Conservation (phyloP, 2,329 filamentous ascomycete species). For the Sarocladium strictum region DNA sequence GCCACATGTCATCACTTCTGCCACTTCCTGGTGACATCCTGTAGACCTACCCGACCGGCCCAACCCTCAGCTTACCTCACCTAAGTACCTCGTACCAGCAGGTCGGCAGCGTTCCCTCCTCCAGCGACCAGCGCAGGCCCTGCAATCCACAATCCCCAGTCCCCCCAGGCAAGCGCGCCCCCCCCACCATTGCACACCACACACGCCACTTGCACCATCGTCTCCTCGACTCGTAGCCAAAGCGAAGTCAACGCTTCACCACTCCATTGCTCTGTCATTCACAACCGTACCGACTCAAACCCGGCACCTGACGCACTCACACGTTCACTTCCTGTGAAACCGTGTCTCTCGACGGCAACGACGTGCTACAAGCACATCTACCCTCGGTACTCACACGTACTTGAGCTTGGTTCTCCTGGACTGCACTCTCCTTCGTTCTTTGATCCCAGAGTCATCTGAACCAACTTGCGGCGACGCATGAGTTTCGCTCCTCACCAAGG, state of each 20-base stretch:
- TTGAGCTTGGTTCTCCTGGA: neutral
- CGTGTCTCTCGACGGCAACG: neutral
- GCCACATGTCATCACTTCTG: no score
- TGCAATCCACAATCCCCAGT: neutral
- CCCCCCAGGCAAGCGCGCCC: neutral
- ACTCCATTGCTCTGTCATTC: constrained; percentile 1
- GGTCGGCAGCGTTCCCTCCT: neutral
- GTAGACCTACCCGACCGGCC: no score
- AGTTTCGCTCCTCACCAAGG: neutral
- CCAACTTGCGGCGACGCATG: neutral
- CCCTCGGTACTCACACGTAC: neutral
- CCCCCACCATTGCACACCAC: neutral
- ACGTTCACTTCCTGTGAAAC: neutral
- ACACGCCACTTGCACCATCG: constrained; percentile 3
- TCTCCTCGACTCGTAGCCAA: neutral
- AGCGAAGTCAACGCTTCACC: neutral
- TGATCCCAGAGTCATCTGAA: neutral
- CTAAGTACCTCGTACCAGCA: neutral
- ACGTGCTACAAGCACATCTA: neutral
- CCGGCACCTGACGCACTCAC: neutral
- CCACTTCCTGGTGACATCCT: no score
- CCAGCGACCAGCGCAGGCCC: neutral
- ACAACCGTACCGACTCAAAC: neutral
- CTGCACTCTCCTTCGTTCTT: neutral
- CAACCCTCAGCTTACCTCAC: neutral